Evolutionary conservation across 2,329 filamentous ascomycete genomes (phyloP).

Genomic region (Colletotrichum cuscutae): DNA sequence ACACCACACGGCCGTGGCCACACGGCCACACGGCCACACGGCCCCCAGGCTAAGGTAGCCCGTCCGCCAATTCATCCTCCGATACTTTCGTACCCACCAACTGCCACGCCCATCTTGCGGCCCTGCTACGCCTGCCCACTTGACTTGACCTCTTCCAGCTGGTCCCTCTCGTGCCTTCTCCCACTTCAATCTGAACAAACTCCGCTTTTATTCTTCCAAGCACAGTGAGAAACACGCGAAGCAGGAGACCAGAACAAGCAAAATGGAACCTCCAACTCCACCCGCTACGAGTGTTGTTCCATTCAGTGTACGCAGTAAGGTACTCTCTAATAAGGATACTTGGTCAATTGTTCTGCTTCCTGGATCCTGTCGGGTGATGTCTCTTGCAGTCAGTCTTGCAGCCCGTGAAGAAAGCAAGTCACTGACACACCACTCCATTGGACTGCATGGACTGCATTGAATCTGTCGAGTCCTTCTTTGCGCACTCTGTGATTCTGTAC

Average conservation of each 20-base stretch:
- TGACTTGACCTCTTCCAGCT: neutral
- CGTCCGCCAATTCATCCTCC: slow-evolving; percentile 21
- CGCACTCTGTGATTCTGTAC: too few species aligned
- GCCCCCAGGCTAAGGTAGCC: slow-evolving; percentile 24
- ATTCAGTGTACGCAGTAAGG: too few species aligned
- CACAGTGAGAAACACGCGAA: neutral
- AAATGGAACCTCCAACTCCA: neutral
- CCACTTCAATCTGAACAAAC: neutral
- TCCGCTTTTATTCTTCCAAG: slow-evolving; percentile 8
- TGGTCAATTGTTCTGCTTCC: too few species aligned
- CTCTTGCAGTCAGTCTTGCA: too few species aligned
- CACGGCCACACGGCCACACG: slow-evolving; percentile 26
- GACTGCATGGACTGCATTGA: neutral
- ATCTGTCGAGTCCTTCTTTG: neutral
- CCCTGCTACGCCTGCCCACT: neutral
- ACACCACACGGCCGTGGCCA: slow-evolving; percentile 13
- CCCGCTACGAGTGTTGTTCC: neutral
- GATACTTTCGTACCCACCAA: neutral
- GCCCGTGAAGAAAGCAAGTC: neutral
- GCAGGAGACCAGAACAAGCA: neutral
- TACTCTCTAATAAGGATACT: too few species aligned
- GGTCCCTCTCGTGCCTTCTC: neutral
- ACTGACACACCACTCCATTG: neutral
- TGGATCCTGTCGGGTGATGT: too few species aligned
- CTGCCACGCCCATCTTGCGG: neutral